These are phyloP conservation scores for Ophiostoma montium DNA, from an alignment of 2,329 filamentous ascomycete genomes.

Conservation along the genomic window DNA sequence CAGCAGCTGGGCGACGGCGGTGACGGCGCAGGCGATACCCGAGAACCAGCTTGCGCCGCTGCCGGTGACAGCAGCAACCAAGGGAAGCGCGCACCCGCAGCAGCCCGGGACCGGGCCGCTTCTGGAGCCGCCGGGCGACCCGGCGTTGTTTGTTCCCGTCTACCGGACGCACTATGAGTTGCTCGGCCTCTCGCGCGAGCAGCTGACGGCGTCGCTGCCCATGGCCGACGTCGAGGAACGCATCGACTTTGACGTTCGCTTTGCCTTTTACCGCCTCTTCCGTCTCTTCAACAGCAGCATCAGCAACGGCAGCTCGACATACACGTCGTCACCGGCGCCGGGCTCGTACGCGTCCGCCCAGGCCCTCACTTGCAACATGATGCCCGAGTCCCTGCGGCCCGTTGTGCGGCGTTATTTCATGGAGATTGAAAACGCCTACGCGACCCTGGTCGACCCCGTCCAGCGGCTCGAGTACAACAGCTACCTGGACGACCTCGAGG, in stretches of 20 bases:
- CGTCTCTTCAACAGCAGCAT: conserved; percentile 29
- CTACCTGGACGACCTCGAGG: conserved; percentile 14
- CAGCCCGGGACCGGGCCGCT: background rate
- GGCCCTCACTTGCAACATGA: conserved; percentile 11
- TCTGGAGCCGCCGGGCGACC: background rate
- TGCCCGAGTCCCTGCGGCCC: conserved; percentile 25
- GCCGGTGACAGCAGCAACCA: background rate
- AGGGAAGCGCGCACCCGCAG: background rate
- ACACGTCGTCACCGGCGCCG: background rate
- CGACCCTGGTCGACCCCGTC: conserved; percentile 31
- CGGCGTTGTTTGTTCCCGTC: conserved; percentile 1
- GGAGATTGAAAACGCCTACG: conserved; percentile 29
- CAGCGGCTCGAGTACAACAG: conserved; percentile 28
- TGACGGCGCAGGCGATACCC: background rate
- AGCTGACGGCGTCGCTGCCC: conserved; percentile 18
- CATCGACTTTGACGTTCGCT: conserved; percentile 19
- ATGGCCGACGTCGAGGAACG: conserved; percentile 10
- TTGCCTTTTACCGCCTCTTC: conserved; percentile 30
- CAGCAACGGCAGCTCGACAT: conserved; percentile 4
- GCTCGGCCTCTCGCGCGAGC: conserved; percentile 25
- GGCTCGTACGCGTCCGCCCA: background rate
- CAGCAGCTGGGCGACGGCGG: background rate
- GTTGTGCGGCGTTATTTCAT: conserved; percentile 27
- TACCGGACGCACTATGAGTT: conserved; percentile 29
- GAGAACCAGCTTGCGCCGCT: background rate